Percentiles rank a stretch among this genome's conserved stretches.
Conservation (phyloP, 805 yeast genomes). For the Yamadazyma paraphyllophila region DNA sequence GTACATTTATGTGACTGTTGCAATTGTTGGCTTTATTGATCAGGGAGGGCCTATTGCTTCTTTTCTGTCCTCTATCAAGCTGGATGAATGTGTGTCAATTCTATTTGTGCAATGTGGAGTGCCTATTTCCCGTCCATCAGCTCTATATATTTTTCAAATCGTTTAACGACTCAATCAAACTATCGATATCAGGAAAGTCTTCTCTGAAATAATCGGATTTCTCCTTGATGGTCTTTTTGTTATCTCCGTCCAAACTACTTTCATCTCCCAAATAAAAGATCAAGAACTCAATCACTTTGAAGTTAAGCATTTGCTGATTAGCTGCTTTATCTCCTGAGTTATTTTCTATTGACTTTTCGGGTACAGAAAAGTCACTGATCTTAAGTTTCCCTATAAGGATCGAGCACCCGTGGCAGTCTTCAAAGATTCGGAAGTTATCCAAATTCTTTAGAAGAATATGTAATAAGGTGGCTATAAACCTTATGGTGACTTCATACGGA, state of each 20-base stretch:
- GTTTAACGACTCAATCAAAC: conserved; percentile 33
- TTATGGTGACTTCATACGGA: conserved; percentile 18
- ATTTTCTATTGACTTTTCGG: conserved; percentile 7
- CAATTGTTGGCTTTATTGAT: too few species aligned
- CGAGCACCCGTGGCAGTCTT: conserved; percentile 53
- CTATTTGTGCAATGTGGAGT: too few species aligned
- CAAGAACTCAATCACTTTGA: conserved; percentile 65
- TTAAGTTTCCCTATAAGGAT: conserved; percentile 43
- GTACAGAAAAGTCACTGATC: conserved; percentile 19
- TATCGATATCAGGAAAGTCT: conserved; percentile 41
- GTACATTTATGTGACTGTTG: too few species aligned
- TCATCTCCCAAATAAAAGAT: conserved; percentile 70
- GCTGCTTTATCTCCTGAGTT: conserved; percentile 3
- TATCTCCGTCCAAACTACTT: conserved; percentile 7
- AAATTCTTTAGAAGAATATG: conserved; percentile 58
- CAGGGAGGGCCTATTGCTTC: too few species aligned
- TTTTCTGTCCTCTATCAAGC: too few species aligned
- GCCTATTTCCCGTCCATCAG: too few species aligned
- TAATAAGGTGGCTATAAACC: conserved; percentile 53
- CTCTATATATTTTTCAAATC: conserved; percentile 23
- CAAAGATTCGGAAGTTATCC: conserved; percentile 58
- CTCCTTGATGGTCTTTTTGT: conserved; percentile 20
- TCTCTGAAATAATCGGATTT: conserved; percentile 35
- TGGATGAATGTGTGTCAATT: too few species aligned
- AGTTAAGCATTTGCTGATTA: conserved; percentile 50